Evolutionary conservation across 2,329 filamentous ascomycete species (phyloP), one percentile per base, ranked within the genome.

Genomic region (Aspergillus costaricaensis): DNA sequence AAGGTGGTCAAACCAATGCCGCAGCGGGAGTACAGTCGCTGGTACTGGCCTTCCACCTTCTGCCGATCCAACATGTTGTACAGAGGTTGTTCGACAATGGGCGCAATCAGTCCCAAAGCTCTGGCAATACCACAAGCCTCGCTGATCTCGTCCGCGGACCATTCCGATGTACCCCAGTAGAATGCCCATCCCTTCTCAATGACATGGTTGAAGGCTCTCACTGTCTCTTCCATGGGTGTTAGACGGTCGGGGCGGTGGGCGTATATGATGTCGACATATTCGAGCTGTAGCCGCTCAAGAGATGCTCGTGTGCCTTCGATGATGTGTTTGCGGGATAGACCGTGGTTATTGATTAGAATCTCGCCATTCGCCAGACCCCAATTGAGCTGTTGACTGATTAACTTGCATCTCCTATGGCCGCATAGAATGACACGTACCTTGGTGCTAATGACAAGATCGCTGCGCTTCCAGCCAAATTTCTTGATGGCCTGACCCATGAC

Each of bases 111-210:
- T 17, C 82, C 80, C 4, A 89, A 80, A 58, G 81, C 80, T 63
- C 87, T 84, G 21, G 87, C 87, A 62, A 85, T 80, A 14, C 84
- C 79, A 79, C 84, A 86, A 0, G 88, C 88, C 65, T 85, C 81
- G 12, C 83, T 82, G 68, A 90, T 89, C 75, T 90, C 88, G 59
- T 86, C 84, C 39, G 87, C 85, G 64, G 81, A 83, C 87, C 88
- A 90, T 74, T 89, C 86, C 1, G 85, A 88, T 0, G 87, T 90
- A 53, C 86, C 88, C 87, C 87, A 90, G 79, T 90, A 90, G 65
- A 91, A 85, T 2, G 86, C 85, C 77, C 89, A 86, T 58, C 88
- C 89, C 0, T 81, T 81, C 70, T 87, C 81, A 72, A 91, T 90
- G 39, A 91, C 77, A 73, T 89, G 81, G 79, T 90, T 90, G 79